phyloP scores from a whole-genome alignment of 352 stramenopile genomes.

The Phytophthora kernoviae region DNA sequence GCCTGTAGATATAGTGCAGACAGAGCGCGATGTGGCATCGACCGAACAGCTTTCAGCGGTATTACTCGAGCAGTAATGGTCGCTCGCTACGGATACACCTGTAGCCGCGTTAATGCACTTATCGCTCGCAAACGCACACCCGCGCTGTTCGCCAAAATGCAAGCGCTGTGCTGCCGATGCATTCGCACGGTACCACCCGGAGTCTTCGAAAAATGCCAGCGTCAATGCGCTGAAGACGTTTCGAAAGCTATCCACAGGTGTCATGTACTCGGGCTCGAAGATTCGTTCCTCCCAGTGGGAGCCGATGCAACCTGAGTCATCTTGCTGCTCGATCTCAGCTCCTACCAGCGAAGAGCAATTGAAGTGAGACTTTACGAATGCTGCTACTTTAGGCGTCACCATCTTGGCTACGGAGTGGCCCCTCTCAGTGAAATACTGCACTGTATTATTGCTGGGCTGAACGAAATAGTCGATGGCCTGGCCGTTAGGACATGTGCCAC shows the following conservation, averaged over 20 bases:
- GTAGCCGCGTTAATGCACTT: conserved; percentile 72
- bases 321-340: conserved; percentile 80
- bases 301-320: conserved; percentile 68
- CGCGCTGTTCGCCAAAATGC: conserved; percentile 68
- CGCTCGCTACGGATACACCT: conserved; percentile 37
- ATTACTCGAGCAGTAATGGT: conserved; percentile 75
- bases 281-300: conserved; percentile 87
- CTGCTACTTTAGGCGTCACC: conserved; percentile 65
- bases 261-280: conserved; percentile 87
- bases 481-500: conserved; percentile 63
- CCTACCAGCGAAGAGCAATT: conserved; percentile 58
- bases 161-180: conserved; percentile 50
- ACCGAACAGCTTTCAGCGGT: conserved; percentile 73
- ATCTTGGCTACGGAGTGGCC: conserved; percentile 66
- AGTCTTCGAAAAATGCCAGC: conserved; percentile 84
- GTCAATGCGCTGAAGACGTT: conserved; percentile 78
- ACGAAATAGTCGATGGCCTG: conserved; percentile 46
- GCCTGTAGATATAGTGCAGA: conserved; percentile 60
- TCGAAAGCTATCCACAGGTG: conserved; percentile 70
- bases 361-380: conserved; percentile 73
- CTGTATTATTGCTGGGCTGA: conserved; percentile 40
- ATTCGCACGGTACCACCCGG: conserved; percentile 81
- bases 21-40: conserved; percentile 66
- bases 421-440: conserved; percentile 62
- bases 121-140: conserved; percentile 66